A percentile compares a stretch with the other conserved stretches of the same genome.
Conservation (phyloP, 768 basidiomycete species). For the Cyclocybe cylindracea region DNA sequence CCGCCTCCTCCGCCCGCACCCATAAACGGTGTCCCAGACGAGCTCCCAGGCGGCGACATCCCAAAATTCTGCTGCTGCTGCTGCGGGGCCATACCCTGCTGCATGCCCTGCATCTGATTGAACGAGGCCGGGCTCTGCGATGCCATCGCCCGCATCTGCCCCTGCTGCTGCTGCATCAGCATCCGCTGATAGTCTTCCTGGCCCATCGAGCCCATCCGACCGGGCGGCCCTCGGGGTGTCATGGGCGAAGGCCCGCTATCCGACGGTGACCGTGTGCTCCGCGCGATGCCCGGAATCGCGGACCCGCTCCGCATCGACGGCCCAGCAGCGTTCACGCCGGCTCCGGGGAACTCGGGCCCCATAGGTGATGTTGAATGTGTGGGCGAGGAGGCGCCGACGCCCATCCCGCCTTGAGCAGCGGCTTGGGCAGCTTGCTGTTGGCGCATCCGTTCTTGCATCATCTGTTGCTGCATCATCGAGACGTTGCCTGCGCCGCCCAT, state of each 20-base stretch:
- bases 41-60: conserved; percentile 45
- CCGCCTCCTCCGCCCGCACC: conserved; percentile 26
- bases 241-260: conserved; percentile 57
- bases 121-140: conserved; percentile 33
- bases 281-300: conserved; percentile 71
- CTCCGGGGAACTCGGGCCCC: conserved; percentile 33
- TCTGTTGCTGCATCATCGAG: conserved; percentile 36
- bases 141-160: conserved; percentile 37
- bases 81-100: conserved; percentile 28
- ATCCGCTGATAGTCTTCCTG: conserved; percentile 62
- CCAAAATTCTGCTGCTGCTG: conserved; percentile 29
- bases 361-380: conserved; percentile 48
- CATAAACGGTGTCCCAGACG: conserved; percentile 26
- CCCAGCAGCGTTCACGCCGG: conserved; percentile 17
- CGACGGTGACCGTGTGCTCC: conserved; percentile 76
- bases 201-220: conserved; percentile 36
- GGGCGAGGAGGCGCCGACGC: conserved; percentile 28
- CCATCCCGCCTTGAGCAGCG: conserved; percentile 24
- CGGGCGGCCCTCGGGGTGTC: conserved; percentile 43
- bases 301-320: conserved; percentile 24
- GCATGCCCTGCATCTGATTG: conserved; percentile 14
- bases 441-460: conserved; percentile 34
- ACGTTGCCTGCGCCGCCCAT: conserved; percentile 20
- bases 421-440: conserved; percentile 45
- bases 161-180: conserved; percentile 45